A percentile compares a stretch with the other conserved stretches of the same genome.
phyloP scores from a whole-genome alignment of 176 grass and related monocot species.

The Alopecurus myosuroides region DNA sequence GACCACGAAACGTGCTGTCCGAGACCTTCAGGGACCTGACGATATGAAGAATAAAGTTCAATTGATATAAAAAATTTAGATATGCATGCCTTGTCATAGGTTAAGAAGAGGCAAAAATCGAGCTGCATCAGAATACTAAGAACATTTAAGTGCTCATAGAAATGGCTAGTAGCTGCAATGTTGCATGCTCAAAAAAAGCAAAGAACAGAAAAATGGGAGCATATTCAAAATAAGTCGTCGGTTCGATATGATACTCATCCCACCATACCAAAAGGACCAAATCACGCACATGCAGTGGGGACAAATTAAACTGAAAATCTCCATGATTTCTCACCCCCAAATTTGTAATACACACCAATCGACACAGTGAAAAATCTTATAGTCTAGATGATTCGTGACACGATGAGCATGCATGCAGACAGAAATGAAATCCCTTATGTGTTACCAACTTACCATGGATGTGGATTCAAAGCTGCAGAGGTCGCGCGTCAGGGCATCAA shows the following conservation, averaged over 20 bases:
- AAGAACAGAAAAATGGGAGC: neutral
- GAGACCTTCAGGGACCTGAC: slow-evolving; percentile 31
- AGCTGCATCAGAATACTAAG: neutral
- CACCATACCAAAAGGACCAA: neutral
- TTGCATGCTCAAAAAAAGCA: neutral
- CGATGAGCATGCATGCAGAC: neutral
- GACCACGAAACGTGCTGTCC: slow-evolving; percentile 13
- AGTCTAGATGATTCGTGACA: neutral
- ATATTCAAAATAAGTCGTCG: neutral
- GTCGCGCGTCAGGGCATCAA: slow-evolving; percentile 15
- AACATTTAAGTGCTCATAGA: neutral
- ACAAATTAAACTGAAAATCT: neutral
- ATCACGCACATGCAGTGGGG: neutral
- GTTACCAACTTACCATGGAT: slow-evolving; percentile 42
- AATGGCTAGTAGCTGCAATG: neutral
- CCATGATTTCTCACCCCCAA: neutral
- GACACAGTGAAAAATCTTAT: neutral
- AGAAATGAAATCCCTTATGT: neutral
- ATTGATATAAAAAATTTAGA: neutral
- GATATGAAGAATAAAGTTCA: neutral
- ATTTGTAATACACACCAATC: neutral
- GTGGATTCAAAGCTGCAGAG: slow-evolving; percentile 20
- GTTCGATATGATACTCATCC: neutral
- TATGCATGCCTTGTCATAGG: neutral
- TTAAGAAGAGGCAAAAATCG: neutral